Evolutionary conservation across 805 yeast genomes (phyloP).

Genomic region (Wickerhamomyces chaumierensis): DNA sequence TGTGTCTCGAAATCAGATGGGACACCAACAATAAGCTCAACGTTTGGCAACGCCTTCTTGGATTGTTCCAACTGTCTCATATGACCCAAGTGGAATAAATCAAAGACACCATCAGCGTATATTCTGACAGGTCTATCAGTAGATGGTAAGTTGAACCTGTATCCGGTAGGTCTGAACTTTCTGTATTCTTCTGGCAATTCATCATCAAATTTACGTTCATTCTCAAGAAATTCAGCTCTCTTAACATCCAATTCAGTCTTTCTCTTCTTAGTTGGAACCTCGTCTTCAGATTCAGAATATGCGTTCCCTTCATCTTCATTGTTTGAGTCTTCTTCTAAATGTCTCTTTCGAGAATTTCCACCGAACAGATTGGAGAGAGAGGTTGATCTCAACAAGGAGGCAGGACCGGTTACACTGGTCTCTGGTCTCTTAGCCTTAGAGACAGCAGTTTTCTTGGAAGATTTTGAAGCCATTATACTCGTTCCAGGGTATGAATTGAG

Average conservation of each 20-base stretch:
- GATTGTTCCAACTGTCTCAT: constrained; percentile 98
- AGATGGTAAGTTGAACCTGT: constrained; percentile 72
- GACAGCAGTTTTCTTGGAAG: background rate
- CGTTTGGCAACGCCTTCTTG: constrained; percentile 81
- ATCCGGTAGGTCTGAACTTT: constrained; percentile 74
- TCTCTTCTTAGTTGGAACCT: constrained; percentile 10
- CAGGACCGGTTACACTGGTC: too few relatives aligned
- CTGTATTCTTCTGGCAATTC: constrained; percentile 59
- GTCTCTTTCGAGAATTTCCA: constrained; percentile 4
- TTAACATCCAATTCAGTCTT: constrained; percentile 17
- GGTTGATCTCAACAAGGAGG: constrained; percentile 8
- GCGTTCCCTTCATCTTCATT: constrained; percentile 1
- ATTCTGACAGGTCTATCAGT: constrained; percentile 76
- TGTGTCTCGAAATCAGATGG: constrained; percentile 90
- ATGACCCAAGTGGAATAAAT: constrained; percentile 91
- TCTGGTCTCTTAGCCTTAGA: background rate
- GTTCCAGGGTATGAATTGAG: too few relatives aligned
- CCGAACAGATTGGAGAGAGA: constrained; percentile 12
- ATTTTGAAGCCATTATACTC: background rate
- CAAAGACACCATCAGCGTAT: constrained; percentile 99
- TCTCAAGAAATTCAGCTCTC: constrained; percentile 21
- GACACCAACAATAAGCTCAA: constrained; percentile 77
- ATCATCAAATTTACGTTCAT: constrained; percentile 52
- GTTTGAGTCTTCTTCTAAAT: background rate
- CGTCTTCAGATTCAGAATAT: constrained; percentile 4